phyloP scores from a whole-genome alignment of 768 basidiomycete species.

The Suillus placidus region DNA sequence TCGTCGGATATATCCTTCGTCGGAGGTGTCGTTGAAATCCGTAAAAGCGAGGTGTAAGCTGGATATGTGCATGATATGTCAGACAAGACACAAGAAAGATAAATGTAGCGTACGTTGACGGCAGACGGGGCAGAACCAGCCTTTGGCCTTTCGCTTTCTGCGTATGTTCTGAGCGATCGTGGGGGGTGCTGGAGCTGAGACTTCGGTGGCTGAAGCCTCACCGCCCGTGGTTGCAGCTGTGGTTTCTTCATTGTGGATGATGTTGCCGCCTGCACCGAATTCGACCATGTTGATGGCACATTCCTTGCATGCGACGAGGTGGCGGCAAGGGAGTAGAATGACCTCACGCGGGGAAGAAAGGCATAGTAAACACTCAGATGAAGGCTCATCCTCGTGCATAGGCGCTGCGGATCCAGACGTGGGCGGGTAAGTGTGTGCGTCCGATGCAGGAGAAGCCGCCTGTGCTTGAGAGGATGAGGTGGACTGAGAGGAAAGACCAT shows the following conservation, averaged over 20 bases:
- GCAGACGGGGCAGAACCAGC: constrained; percentile 97
- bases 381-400: constrained; percentile 65
- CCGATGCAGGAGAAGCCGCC: constrained; percentile 40
- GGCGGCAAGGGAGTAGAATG: constrained; percentile 89
- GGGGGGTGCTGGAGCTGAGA: constrained; percentile 16
- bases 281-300: constrained; percentile 98
- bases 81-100: not conserved
- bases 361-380: constrained; percentile 90
- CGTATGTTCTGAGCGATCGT: constrained; percentile 47
- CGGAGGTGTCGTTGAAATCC: constrained; percentile 74
- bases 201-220: constrained; percentile 21
- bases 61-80: constrained; percentile 5
- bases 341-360: constrained; percentile 88
- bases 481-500: constrained; percentile 73
- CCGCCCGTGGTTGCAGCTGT: constrained; percentile 31
- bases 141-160: constrained; percentile 91
- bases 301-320: constrained; percentile 93
- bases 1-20: constrained; percentile 41
- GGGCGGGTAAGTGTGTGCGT: constrained; percentile 52
- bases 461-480: constrained; percentile 37
- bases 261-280: constrained; percentile 90
- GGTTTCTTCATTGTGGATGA: constrained; percentile 57
- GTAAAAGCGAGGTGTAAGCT: constrained; percentile 89
- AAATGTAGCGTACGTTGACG: constrained; percentile 76
- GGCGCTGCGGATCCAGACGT: constrained; percentile 28